A percentile compares a stretch with the other conserved stretches of the same genome.
Conservation (phyloP, 2,329 filamentous ascomycete species). For the Arthrobotrys conoides region DNA sequence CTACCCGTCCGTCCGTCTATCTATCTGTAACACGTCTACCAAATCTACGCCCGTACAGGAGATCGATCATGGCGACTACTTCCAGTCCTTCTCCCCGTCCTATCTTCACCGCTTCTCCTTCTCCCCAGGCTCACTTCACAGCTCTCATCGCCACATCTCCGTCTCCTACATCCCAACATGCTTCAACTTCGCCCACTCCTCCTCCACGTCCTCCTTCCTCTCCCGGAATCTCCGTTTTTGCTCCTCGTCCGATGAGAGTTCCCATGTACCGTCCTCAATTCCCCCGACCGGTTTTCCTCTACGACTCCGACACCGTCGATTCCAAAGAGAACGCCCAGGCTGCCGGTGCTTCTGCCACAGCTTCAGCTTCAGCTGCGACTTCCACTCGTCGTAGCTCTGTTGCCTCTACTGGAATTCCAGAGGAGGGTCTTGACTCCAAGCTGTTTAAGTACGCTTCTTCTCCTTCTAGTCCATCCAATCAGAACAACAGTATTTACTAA, state of each 20-base stretch:
- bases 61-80: constrained; percentile 38
- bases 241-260: constrained; percentile 57
- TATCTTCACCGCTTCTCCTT: constrained; percentile 32
- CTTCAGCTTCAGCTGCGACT: constrained; percentile 9
- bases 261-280: constrained; percentile 60
- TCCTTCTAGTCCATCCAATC: background rate
- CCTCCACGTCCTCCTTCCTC: constrained; percentile 58
- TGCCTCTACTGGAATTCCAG: constrained; percentile 55
- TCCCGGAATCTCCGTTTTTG: constrained; percentile 59
- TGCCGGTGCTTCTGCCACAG: background rate
- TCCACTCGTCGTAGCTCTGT: constrained; percentile 55
- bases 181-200: constrained; percentile 49
- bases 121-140: constrained; percentile 34
- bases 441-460: constrained; percentile 37
- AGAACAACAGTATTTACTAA: background rate
- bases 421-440: constrained; percentile 46
- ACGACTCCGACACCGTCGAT: constrained; percentile 51
- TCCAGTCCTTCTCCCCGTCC: constrained; percentile 54
- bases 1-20: background rate
- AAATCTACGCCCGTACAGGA: background rate
- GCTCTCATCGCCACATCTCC: constrained; percentile 34
- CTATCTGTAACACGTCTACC: background rate
- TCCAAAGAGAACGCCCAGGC: constrained; percentile 48
- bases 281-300: constrained; percentile 60
- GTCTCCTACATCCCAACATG: constrained; percentile 36